These are phyloP conservation scores for Pleurotus platypus DNA, from an alignment of 768 basidiomycete species.

Conservation along the genomic window DNA sequence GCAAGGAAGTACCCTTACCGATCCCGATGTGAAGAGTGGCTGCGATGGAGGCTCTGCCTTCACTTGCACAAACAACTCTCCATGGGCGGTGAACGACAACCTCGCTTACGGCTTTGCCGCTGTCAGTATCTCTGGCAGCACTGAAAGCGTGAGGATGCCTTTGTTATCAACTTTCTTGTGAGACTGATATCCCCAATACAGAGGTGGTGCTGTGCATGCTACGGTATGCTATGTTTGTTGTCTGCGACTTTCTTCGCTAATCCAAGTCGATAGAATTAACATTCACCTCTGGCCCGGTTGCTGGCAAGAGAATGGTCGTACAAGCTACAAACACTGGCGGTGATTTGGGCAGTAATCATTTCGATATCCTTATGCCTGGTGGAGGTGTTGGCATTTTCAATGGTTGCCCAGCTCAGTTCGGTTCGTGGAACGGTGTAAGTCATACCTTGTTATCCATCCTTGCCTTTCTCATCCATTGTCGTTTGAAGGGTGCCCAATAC, in stretches of 20 bases:
- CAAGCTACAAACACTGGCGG: slow-evolving; percentile 6
- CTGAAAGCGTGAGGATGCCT: background rate
- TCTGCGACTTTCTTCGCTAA: background rate
- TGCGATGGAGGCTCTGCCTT: slow-evolving; percentile 4
- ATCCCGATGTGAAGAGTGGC: slow-evolving; percentile 4
- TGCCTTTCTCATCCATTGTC: background rate
- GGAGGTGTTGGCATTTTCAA: slow-evolving; percentile 4
- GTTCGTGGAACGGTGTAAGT: slow-evolving; percentile 7
- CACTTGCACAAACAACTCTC: slow-evolving; percentile 2
- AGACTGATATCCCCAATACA: background rate
- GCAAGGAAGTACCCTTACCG: slow-evolving; percentile 3
- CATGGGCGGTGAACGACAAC: background rate
- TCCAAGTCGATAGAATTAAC: background rate
- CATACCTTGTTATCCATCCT: background rate
- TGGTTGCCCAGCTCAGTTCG: slow-evolving; percentile 6
- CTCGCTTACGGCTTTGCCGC: slow-evolving; percentile 4
- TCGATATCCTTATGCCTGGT: slow-evolving; percentile 7
- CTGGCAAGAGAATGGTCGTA: slow-evolving; percentile 5
- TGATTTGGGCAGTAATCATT: slow-evolving; percentile 2
- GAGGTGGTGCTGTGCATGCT: slow-evolving; percentile 7
- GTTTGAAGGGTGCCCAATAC: slow-evolving; percentile 1
- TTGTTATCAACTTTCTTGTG: background rate
- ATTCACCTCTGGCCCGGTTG: slow-evolving; percentile 2
- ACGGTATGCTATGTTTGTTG: background rate
- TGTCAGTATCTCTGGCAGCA: slow-evolving; percentile 3